Conservation (phyloP, 305 asterid genomes). For the Fraxinus angustifolia region DNA sequence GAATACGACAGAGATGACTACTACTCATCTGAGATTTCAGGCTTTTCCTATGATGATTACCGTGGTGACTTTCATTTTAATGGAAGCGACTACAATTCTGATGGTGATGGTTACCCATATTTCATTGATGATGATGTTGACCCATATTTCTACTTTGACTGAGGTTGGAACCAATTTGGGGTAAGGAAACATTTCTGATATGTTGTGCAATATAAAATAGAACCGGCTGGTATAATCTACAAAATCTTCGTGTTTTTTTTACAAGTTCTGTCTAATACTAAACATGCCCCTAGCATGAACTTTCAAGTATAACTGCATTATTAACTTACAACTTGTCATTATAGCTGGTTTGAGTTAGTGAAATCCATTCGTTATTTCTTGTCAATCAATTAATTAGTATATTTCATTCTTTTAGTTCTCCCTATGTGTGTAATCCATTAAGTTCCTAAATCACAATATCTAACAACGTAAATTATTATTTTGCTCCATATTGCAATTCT, state of each 20-base stretch:
- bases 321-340: not conserved
- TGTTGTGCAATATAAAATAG: not conserved
- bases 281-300: not conserved
- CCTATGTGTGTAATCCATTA: no score
- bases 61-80: not conserved
- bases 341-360: not conserved
- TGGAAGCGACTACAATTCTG: not conserved
- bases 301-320: not conserved
- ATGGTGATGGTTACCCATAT: not conserved
- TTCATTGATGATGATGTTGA: not conserved
- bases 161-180: not conserved
- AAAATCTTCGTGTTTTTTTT: not conserved
- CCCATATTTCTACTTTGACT: not conserved
- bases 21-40: slow-evolving; percentile 22
- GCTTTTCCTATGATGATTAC: slow-evolving; percentile 16
- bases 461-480: no score
- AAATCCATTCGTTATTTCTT: no score
- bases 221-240: not conserved
- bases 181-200: not conserved
- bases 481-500: no score
- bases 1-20: slow-evolving; percentile 11
- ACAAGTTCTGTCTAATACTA: not conserved
- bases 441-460: no score
- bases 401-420: no score
- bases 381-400: no score